Evolutionary conservation across 2,329 filamentous ascomycete genomes (phyloP).

Genomic region (Fusarium sp.): DNA sequence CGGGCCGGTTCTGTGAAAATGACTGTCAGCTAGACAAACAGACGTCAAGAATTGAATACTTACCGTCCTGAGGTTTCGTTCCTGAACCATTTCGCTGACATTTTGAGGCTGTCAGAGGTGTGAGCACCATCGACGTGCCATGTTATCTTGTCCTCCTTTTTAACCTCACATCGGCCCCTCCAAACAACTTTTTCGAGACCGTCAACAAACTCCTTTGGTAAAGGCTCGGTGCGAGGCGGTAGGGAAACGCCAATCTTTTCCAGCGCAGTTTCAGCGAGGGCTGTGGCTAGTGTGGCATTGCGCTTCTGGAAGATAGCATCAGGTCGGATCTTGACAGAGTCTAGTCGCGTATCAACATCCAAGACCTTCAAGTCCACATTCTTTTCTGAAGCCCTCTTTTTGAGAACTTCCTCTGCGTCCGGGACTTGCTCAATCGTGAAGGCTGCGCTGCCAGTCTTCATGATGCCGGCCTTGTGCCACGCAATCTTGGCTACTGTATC

Average conservation of each 20-base stretch:
- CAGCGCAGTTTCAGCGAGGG: constrained; percentile 63
- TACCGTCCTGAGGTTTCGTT: constrained; percentile 55
- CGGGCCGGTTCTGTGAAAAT: constrained; percentile 49
- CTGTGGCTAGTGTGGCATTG: constrained; percentile 66
- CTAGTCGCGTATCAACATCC: constrained; percentile 58
- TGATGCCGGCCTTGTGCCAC: constrained; percentile 80
- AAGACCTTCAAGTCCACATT: constrained; percentile 60
- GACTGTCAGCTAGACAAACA: background rate
- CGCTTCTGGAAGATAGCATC: constrained; percentile 68
- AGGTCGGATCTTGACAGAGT: constrained; percentile 60
- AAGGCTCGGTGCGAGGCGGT: constrained; percentile 38
- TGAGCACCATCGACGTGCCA: constrained; percentile 97
- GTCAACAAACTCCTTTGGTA: constrained; percentile 73
- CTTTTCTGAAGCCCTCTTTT: constrained; percentile 64
- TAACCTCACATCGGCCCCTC: constrained; percentile 80
- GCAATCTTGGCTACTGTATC: constrained; percentile 72
- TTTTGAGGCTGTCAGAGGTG: constrained; percentile 87
- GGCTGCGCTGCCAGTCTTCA: constrained; percentile 68
- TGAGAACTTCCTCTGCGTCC: constrained; percentile 58
- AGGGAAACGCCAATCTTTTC: constrained; percentile 55
- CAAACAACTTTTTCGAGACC: constrained; percentile 81
- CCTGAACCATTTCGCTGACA: constrained; percentile 85
- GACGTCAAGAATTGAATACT: constrained; percentile 2
- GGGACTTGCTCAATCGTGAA: constrained; percentile 67
- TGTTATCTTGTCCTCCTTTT: constrained; percentile 64